phyloP scores from a whole-genome alignment of 2,329 filamentous ascomycete genomes.

The Fusarium sp. region DNA sequence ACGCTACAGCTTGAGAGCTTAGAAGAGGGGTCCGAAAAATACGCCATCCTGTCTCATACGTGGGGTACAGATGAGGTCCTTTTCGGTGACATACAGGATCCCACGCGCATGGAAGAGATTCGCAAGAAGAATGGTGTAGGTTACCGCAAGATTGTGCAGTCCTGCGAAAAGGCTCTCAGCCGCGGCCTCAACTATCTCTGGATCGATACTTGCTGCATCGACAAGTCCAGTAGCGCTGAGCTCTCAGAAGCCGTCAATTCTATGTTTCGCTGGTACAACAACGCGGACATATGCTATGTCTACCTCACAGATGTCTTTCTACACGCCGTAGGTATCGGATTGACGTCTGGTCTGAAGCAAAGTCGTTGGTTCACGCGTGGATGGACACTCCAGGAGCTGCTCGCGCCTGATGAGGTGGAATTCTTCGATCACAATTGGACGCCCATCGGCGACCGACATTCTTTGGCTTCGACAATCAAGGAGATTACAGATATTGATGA shows the following conservation, averaged over 20 bases:
- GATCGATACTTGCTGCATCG: constrained; percentile 43
- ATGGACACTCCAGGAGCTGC: constrained; percentile 41
- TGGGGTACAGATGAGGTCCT: constrained; percentile 40
- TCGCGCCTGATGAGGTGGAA: constrained; percentile 39
- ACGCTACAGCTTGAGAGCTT: constrained; percentile 37
- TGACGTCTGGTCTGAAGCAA: constrained; percentile 25
- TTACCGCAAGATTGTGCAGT: constrained; percentile 35
- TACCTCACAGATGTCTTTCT: constrained; percentile 38
- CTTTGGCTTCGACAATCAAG: constrained; percentile 31
- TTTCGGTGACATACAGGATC: constrained; percentile 34
- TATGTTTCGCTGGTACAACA: constrained; percentile 41
- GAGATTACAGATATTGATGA: constrained; percentile 39
- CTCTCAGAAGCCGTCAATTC: constrained; percentile 41
- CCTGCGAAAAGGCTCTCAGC: constrained; percentile 36
- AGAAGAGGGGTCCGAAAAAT: constrained; percentile 28
- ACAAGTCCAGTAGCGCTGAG: constrained; percentile 40
- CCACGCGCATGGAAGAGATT: constrained; percentile 30
- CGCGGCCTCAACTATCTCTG: constrained; percentile 37
- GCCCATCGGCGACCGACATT: constrained; percentile 30
- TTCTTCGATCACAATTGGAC: constrained; percentile 41
- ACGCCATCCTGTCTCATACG: constrained; percentile 42
- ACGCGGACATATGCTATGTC: constrained; percentile 34
- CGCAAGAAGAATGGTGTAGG: constrained; percentile 31
- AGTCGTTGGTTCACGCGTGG: constrained; percentile 40
- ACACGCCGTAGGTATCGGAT: constrained; percentile 20